Evolutionary conservation across 371 early-diverging fungal species (phyloP), one percentile per base, ranked within the genome.

Genomic region (Rhizopus stolonifer): DNA sequence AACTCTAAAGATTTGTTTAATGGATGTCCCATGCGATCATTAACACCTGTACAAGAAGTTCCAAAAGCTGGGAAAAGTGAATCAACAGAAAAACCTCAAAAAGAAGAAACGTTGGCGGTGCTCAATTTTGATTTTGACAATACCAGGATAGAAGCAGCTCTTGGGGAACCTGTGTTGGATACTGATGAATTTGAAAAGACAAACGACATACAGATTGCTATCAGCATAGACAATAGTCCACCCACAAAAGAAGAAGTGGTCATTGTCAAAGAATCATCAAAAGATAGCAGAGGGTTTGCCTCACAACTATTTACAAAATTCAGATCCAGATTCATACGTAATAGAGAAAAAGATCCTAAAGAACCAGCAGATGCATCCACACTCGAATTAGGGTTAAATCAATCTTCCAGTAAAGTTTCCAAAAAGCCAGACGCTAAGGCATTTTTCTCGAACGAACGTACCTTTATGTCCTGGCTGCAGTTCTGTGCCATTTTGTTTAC

Each of bases 381-480:
- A 6, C 36, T 15, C 6, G 36, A n/a, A 36, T n/a, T 11, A 36
- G 15, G n/a, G 1, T n/a, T 36, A 6, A 36, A 11, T n/a, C 11
- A 15, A 36, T 14, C 29, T 18, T 32, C 36, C 8, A 10, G 43
- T 52, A 59, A 18, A 58, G 36, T 7, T 14, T 21, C 21, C 8
- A 21, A 52, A 2, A 55, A 70, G 32, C 60, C 80, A 3, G 92
- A 94, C 46, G 88, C 94, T 10, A 98, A 98, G 69, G 91, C 91
- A 18, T 91, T 90, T 68, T 92, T 95, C 71, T 92, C 95, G 23
- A 95, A 95, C 60, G 95, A 95, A 71, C 79, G 95, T 50, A 95
- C 95, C 1, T 94, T 90, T 60, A 78, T 95, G 54, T 80, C 81
- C 33, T 94, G 95, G 95, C 79, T 92, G 36, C 89, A 89, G 52